Percentiles rank a stretch among this genome's conserved stretches.
Conservation (phyloP, 345 rosid species). For the Populus deltoides region DNA sequence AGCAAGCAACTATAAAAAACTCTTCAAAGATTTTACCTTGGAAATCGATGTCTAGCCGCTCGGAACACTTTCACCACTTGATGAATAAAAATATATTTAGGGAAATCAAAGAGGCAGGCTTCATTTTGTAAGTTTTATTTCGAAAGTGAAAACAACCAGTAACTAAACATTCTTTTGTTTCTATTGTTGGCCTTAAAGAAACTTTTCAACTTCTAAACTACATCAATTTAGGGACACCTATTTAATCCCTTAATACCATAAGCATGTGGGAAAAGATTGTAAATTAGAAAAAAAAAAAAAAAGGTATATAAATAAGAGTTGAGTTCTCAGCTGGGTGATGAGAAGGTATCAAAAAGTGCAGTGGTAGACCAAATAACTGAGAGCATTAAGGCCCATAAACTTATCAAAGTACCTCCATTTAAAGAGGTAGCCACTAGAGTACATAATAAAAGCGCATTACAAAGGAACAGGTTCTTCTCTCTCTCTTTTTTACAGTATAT, state of each 20-base stretch:
- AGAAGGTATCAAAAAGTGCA: background rate
- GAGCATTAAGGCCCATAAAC: background rate
- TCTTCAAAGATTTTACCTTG: too few relatives aligned
- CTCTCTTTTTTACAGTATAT: background rate
- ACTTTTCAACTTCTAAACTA: background rate
- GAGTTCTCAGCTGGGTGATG: background rate
- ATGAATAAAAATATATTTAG: background rate
- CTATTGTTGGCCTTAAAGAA: background rate
- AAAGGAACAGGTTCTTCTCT: background rate
- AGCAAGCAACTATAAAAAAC: too few relatives aligned
- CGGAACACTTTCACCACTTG: too few relatives aligned
- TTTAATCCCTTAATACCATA: background rate
- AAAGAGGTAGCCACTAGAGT: background rate
- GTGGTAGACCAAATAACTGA: background rate
- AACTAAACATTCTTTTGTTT: background rate
- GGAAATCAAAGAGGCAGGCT: background rate
- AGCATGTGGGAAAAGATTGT: background rate
- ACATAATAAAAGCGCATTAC: background rate
- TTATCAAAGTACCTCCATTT: too few relatives aligned
- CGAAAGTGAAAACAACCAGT: background rate
- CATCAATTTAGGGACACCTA: background rate
- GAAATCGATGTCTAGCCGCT: too few relatives aligned
- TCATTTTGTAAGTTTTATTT: background rate
- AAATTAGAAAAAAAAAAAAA: background rate
- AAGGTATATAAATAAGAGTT: background rate